Evolutionary conservation across 371 early-diverging fungal species (phyloP), one percentile per base, ranked within the genome.

Genomic region (Actinomucor elegans): DNA sequence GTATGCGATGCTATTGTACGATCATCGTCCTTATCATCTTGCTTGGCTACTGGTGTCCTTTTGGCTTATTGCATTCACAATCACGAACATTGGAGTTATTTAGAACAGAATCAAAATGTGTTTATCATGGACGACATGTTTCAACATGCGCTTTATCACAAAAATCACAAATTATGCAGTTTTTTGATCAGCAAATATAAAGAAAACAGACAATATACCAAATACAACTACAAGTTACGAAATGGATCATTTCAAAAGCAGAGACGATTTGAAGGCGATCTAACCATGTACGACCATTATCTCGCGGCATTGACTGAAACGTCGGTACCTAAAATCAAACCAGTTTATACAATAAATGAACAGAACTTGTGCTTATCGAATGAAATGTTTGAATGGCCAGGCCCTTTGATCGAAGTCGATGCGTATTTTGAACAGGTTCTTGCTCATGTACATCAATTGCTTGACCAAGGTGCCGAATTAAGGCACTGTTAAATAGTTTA

Each of bases 21-120:
- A 28, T 18, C 12, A 31, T 18, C 15, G 7, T 4, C 15, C 14
- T 14, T 15, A 8, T 31, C 29, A 31, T 11, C 32, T n/a, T 46
- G 32, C 18, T 23, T 46, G 9, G 32, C 21, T 29, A 46, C 46
- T 12, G 46, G 46, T 6, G 31, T 31, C 5, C 21, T 46, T 3
- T 32, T 46, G 18, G 46, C 46, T 5, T 46, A 46, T 18, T 46
- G 46, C 18, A 46, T 46, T 12, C 46, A 46, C 21, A 46, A 46
- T 18, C 29, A 32, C 20, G 46, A 46, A 17, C 15, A 46, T 23
- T 46, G 32, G 4, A 32, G 8, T 20, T 21, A 10, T 6, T 21
- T 46, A 17, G 28, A 46, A 32, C 7, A 17, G 15, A 44, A 27
- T 26, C 12, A 5, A 41, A 21, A 41, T 8, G 20, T 46, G 12